These are phyloP conservation scores for Parafenestella ontariensis DNA, from an alignment of 2,329 filamentous ascomycete genomes.

Conservation along the genomic window DNA sequence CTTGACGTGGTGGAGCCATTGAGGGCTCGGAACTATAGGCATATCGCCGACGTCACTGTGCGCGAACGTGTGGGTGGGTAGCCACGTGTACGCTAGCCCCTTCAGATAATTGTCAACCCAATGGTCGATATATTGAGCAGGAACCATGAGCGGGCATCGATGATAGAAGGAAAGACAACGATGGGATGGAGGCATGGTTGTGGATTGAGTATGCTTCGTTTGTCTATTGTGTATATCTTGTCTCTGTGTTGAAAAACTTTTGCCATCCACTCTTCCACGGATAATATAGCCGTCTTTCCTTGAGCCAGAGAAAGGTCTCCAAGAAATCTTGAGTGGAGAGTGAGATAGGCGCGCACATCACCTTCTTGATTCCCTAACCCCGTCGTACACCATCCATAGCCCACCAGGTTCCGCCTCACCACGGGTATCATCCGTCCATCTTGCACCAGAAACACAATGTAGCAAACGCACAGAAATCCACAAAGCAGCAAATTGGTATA, in stretches of 20 bases:
- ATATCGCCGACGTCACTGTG: constrained; percentile 33
- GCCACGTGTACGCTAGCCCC: constrained; percentile 10
- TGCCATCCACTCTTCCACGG: neutral
- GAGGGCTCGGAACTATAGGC: constrained; percentile 22
- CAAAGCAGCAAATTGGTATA: constrained; percentile 53
- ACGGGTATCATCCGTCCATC: constrained; percentile 30
- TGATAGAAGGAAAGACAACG: neutral
- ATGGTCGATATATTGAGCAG: too few species aligned
- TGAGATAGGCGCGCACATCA: constrained; percentile 1
- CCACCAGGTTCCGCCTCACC: constrained; percentile 32
- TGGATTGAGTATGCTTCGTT: constrained; percentile 15
- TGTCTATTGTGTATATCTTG: constrained; percentile 10
- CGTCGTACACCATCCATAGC: constrained; percentile 14
- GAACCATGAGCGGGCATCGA: neutral
- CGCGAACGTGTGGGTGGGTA: constrained; percentile 5
- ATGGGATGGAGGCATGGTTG: neutral
- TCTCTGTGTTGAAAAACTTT: constrained; percentile 10
- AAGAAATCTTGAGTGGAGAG: constrained; percentile 1
- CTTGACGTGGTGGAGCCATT: neutral
- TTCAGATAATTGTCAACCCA: too few species aligned
- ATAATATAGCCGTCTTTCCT: neutral
- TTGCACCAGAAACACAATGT: neutral
- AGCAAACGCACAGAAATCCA: constrained; percentile 15
- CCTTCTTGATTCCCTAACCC: constrained; percentile 3
- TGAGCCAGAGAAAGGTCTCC: neutral